Evolutionary conservation across 2,329 filamentous ascomycete genomes (phyloP).

Genomic region (Geosmithia morbida): DNA sequence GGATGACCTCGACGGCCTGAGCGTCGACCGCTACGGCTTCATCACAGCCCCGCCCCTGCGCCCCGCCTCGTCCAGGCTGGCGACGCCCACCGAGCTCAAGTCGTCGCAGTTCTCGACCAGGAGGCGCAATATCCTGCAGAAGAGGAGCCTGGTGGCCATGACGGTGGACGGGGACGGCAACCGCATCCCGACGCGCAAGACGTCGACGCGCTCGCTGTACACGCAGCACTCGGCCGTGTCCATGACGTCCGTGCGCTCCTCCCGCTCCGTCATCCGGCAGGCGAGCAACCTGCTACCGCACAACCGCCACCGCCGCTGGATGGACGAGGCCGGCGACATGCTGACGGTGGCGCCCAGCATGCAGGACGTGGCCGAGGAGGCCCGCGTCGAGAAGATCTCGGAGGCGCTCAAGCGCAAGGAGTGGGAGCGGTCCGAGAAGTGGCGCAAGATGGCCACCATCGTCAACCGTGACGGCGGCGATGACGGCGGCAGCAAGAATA

Average conservation of each 20-base stretch:
- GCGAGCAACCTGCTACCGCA: conserved; percentile 45
- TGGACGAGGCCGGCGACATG: conserved; percentile 55
- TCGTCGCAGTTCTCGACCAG: conserved; percentile 29
- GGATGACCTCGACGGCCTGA: conserved; percentile 45
- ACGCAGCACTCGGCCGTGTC: conserved; percentile 41
- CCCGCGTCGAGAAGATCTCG: conserved; percentile 32
- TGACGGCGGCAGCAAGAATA: not conserved
- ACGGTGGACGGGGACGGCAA: conserved; percentile 4
- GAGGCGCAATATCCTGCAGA: conserved; percentile 28
- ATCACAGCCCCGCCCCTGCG: conserved; percentile 33
- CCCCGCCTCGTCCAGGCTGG: conserved; percentile 21
- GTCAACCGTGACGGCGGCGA: not conserved
- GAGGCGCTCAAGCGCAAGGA: conserved; percentile 49
- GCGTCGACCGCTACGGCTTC: conserved; percentile 57
- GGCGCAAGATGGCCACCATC: conserved; percentile 48
- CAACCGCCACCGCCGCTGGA: conserved; percentile 44
- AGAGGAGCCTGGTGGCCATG: conserved; percentile 17
- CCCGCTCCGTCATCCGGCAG: conserved; percentile 39
- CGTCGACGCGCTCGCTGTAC: conserved; percentile 43
- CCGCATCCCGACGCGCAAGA: conserved; percentile 35
- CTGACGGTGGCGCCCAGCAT: conserved; percentile 44
- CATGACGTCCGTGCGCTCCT: conserved; percentile 34
- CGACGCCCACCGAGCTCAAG: conserved; percentile 24
- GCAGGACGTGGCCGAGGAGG: conserved; percentile 40
- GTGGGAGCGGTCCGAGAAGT: conserved; percentile 48